These are phyloP conservation scores for Leccinum fuscescens DNA, from an alignment of 1,284 basidiomycete species.

Conservation along the genomic window DNA sequence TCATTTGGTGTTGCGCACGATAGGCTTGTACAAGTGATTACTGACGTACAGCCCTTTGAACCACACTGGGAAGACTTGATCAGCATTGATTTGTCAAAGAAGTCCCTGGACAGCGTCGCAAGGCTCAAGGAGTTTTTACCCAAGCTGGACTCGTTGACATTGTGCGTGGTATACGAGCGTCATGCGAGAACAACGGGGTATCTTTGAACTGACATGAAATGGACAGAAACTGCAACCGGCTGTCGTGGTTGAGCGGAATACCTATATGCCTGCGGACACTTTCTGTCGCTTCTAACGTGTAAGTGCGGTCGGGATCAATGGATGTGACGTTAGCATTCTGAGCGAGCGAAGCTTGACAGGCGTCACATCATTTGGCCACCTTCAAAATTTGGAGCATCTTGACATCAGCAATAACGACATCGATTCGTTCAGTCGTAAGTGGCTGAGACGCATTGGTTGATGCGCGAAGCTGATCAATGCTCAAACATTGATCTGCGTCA, in stretches of 20 bases:
- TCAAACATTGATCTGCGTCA: slow-evolving; percentile 10
- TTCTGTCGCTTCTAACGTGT: slow-evolving; percentile 79
- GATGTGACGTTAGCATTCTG: slow-evolving; percentile 17
- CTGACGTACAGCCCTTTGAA: slow-evolving; percentile 93
- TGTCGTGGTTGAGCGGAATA: slow-evolving; percentile 87
- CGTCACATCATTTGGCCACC: slow-evolving; percentile 86
- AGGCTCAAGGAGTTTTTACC: slow-evolving; percentile 94
- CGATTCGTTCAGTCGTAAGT: slow-evolving; percentile 82
- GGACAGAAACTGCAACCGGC: slow-evolving; percentile 73
- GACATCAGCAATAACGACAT: slow-evolving; percentile 92
- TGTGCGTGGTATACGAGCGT: slow-evolving; percentile 54
- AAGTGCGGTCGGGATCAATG: slow-evolving; percentile 24
- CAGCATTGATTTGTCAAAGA: slow-evolving; percentile 75
- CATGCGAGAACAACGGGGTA: slow-evolving; percentile 1
- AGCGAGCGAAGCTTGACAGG: slow-evolving; percentile 63
- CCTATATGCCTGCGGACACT: slow-evolving; percentile 78
- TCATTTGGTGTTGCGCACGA: slow-evolving; percentile 94
- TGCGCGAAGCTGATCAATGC: not conserved
- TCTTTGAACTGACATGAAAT: slow-evolving; percentile 21
- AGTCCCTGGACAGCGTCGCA: slow-evolving; percentile 85
- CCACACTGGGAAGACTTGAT: slow-evolving; percentile 88
- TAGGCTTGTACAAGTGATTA: slow-evolving; percentile 87
- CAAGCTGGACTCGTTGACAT: slow-evolving; percentile 71
- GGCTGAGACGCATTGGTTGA: not conserved
- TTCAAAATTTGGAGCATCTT: slow-evolving; percentile 83